phyloP scores from a whole-genome alignment of 225 moss, liverwort and hornwort species.

The Pseudisothecium myosuroides region DNA sequence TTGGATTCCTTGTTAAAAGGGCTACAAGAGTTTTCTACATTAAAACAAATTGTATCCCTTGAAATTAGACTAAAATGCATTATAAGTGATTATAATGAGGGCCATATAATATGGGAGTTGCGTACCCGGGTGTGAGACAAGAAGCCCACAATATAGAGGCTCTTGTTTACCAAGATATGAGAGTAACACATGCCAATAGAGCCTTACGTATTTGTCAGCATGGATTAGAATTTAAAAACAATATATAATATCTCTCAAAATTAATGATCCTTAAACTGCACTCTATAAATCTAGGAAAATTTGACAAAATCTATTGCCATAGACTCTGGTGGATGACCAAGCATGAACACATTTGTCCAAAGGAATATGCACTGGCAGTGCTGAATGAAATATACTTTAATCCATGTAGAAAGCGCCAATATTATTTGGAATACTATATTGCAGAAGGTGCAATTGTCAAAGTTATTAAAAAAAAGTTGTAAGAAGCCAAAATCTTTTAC shows the following conservation, averaged over 20 bases:
- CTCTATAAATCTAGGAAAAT: accelerated
- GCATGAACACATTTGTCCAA: too few species aligned
- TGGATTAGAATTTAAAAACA: background rate
- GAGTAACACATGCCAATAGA: background rate
- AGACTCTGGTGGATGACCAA: accelerated
- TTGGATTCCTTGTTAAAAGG: too few species aligned
- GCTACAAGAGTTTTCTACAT: too few species aligned
- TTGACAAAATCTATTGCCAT: background rate
- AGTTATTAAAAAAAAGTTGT: background rate
- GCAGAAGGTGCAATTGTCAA: background rate
- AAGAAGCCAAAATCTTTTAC: background rate
- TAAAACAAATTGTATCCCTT: too few species aligned
- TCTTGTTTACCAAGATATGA: background rate
- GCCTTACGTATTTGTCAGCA: accelerated
- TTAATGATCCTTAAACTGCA: background rate
- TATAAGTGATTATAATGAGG: too few species aligned
- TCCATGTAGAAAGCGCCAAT: accelerated
- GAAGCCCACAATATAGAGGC: background rate
- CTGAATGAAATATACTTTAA: accelerated
- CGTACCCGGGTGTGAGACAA: too few species aligned
- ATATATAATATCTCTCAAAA: background rate
- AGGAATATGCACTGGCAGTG: background rate
- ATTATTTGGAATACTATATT: background rate
- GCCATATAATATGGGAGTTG: too few species aligned
- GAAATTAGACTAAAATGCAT: too few species aligned